A percentile compares a stretch with the other conserved stretches of the same genome.
These are phyloP conservation scores for Venturia asperata DNA, from an alignment of 2,329 filamentous ascomycete genomes.

Conservation along the genomic window DNA sequence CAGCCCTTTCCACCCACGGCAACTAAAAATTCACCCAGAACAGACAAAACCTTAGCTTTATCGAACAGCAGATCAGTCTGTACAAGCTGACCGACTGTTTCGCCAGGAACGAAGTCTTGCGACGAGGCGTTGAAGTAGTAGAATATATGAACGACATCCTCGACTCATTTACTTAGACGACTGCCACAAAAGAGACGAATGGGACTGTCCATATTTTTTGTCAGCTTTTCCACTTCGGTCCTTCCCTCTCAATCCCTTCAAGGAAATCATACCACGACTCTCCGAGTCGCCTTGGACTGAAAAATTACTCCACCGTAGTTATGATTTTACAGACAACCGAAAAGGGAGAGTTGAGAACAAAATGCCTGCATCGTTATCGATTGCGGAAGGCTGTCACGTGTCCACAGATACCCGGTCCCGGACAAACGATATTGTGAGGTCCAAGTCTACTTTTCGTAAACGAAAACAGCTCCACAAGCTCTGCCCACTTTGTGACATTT, in stretches of 20 bases:
- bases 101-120: not conserved
- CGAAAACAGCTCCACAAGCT: too few species aligned
- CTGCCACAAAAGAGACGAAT: not conserved
- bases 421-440: too few species aligned
- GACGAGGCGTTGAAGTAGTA: conserved; percentile 4
- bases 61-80: conserved; percentile 5
- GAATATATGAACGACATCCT: conserved; percentile 11
- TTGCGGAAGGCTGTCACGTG: not conserved
- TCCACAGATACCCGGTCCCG: too few species aligned
- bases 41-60: not conserved
- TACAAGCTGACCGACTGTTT: conserved; percentile 1
- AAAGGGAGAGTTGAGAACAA: not conserved
- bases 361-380: not conserved
- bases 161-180: not conserved
- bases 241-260: not conserved
- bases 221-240: not conserved
- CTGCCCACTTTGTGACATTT: too few species aligned
- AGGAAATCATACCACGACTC: not conserved
- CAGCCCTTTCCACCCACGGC: not conserved
- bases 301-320: not conserved
- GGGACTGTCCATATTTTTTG: too few species aligned
- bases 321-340: too few species aligned
- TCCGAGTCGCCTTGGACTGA: not conserved
- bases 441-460: too few species aligned
- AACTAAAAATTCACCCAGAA: not conserved